These are phyloP conservation scores for Boletus pseudo-olivaceus DNA, from an alignment of 768 basidiomycete species.

Conservation along the genomic window DNA sequence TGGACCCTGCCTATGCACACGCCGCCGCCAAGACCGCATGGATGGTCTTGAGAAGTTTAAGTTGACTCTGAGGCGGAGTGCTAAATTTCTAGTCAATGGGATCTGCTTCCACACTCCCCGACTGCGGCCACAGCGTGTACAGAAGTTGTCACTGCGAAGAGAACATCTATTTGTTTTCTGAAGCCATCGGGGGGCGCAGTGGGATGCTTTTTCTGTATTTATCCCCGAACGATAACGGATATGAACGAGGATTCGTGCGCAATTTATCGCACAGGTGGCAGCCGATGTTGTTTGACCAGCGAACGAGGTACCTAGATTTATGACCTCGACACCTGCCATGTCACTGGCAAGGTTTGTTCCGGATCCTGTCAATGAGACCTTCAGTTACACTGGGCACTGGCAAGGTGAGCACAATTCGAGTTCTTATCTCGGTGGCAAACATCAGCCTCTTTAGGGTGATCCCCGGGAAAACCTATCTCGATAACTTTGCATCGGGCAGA, in stretches of 20 bases:
- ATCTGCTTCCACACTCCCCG: constrained; percentile 21
- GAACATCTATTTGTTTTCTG: constrained; percentile 58
- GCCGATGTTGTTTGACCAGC: constrained; percentile 1
- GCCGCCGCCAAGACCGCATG: neutral
- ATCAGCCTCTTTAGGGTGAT: constrained; percentile 63
- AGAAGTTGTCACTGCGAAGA: constrained; percentile 71
- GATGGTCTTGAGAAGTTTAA: neutral
- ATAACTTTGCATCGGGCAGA: constrained; percentile 68
- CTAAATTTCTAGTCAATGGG: constrained; percentile 12
- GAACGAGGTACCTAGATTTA: constrained; percentile 52
- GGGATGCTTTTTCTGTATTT: constrained; percentile 57
- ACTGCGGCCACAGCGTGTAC: constrained; percentile 37
- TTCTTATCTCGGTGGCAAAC: constrained; percentile 6
- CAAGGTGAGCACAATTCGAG: constrained; percentile 37
- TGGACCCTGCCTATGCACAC: neutral
- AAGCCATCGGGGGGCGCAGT: constrained; percentile 30
- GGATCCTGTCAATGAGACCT: constrained; percentile 34
- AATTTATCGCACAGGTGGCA: constrained; percentile 39
- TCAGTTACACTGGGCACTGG: constrained; percentile 27
- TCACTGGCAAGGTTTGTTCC: constrained; percentile 43
- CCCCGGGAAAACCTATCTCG: constrained; percentile 46
- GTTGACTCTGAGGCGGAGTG: constrained; percentile 17
- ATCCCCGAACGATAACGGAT: constrained; percentile 57
- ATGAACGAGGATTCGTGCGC: neutral
- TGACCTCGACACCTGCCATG: constrained; percentile 67